Base-by-base conservation (phyloP, 306 rosid species). In the Citrullus colocynthis region DNA sequence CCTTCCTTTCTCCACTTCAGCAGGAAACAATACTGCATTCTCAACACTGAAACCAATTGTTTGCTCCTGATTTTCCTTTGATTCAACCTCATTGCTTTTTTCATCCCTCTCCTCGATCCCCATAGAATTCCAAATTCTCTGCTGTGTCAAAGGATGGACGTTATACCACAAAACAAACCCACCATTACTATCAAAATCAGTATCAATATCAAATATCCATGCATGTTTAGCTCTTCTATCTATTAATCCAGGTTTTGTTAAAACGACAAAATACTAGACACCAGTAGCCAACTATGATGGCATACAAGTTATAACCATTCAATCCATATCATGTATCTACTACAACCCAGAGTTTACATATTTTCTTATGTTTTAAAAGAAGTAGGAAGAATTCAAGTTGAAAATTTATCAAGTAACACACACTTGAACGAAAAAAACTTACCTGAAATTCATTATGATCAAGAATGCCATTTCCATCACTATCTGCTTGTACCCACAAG, bases 1-100 rank as follows among this genome's bases (percentile, higher is more conserved):
- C 51, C 84, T 86, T 78, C 98, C 98, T 79, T 82, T 91, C 92
- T 93, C 98, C 48, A 85, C 97, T 77, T 93, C 98, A 16, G 97
- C 89, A 79, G 98, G 98, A 82, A 85, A 93, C 63, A 93, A 75
- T 51, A 90, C 96, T 42, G 98, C 98, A 51, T 93, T 87, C 82
- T 93, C 88, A 1, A 93, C 88, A 48, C 89, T 87, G 51, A 93
- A 93, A 64, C 98, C 98, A 74, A 91, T 83, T 24, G 87, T 86
- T 80, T 86, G 93, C 42, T 88, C 91, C 78, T 79, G 89, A 76
- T 6, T 76, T 34, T 80, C 88, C 20, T 82, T 85, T 62, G 86
- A 74, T 3, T 84, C 85, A 7, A 71, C 58, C 76, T 74, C 85
- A 0, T 77, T 65, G 41, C 81, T 79, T 51, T 62, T 76, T 65